Base-by-base conservation (phyloP, 2,329 filamentous ascomycete genomes). In the Hypomyces rosellus region DNA sequence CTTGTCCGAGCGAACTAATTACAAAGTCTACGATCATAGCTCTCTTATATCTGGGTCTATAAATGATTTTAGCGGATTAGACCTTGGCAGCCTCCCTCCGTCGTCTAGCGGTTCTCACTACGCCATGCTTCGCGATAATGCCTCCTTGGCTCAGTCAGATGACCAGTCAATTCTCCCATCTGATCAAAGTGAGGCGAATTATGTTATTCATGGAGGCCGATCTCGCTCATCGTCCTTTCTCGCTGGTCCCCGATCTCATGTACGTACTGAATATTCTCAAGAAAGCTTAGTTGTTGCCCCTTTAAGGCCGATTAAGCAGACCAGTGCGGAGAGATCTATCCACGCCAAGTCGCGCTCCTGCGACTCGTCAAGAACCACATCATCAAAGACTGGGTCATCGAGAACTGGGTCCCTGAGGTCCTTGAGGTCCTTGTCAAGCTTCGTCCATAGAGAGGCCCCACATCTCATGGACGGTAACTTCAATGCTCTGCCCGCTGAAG, bases 271-370 rank as follows among this genome's bases (percentile, higher is more conserved):
- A 49, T 84, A 78, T 60, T 84, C 82, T 0, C 79, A 80, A 55
- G 81, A 84, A 59, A 84, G 80, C 54, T 68, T 85, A 30, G 59
- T 79, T 12, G 77, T 84, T 13, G 70, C 77, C 8, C 80, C 81
- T 0, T 65, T 85, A 15, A 70, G 72, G 42, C 73, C 52, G n/a
- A 45, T 49, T 22, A 51, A 49, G 45, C 42, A 37, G 8, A 30
- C 25, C 15, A 38, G 51, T 18, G 34, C 77, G 8, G 65, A 65
- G 20, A n/a, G 20, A 20, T 16, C 15, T 2, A 14, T 14, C 38
- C 38, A 41, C 12, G 9, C 38, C 48, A 73, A 69, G 58, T 70
- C 71, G 55, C 67, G 65, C 20, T 76, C 77, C 2, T 69, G 68
- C 42, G 78, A 82, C 43, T 70, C 66, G 18, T 66, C 77, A 25